Base-by-base conservation (phyloP, 805 yeast species). In the Hanseniaspora meyeri region DNA sequence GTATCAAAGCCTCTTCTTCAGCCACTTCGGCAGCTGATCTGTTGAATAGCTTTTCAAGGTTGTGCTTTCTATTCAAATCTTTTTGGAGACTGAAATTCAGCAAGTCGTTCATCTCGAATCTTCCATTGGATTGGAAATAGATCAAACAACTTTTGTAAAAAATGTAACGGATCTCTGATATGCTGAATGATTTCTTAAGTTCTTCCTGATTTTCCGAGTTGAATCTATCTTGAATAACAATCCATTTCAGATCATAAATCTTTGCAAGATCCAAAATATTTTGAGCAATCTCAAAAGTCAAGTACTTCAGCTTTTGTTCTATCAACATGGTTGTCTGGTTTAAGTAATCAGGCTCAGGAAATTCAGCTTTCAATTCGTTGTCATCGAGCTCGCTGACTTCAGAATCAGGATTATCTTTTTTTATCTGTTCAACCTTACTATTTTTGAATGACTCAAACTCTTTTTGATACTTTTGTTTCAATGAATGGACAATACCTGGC, bases 1-100 rank as follows among this genome's bases (percentile, higher is more conserved):
- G 82, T 11, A 93, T 87, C 51, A 93, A 73, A 0, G 95, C 88
- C 67, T 93, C 97, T 66, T 93, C 99, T 71, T 93, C 98, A 0
- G 97, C 97, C 47, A 93, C 87, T 66, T 93, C 98, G 0, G 97
- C 95, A 0, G 98, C 97, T 2, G 91, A 81, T 62, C 99, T 74
- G 39, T 81, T 81, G 45, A 91, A 74, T 40, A 93, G 72, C 59
- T 87, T 79, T 62, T 82, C 83, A 48, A 93, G 70, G 65, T 91
- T 91, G 52, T 78, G 78, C 63, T 93, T 93, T 59, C 98, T 78
- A 62, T 83, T 87, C 20, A 77, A 59, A 67, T 93, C 98, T 61
- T 79, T 81, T 7, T 77, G 75, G 62, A 81, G 83, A 42, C 87
- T 81, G 66, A 77, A 93, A 20, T 81, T 75, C 64, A 93, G 74